Conservation (phyloP, 1,284 basidiomycete species). For the Melampsora larici-populina region DNA sequence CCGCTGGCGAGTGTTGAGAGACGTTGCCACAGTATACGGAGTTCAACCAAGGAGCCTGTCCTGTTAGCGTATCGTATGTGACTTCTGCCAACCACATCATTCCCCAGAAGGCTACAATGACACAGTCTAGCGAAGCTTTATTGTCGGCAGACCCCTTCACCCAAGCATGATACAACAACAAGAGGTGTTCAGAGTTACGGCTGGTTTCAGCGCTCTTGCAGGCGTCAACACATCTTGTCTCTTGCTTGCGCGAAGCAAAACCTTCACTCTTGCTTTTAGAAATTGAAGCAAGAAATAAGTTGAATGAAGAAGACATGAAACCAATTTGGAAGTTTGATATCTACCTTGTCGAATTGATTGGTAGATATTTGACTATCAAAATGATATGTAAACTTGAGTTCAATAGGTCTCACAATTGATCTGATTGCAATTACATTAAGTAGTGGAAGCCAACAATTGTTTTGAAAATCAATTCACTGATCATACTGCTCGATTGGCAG, state of each 20-base stretch:
- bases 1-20: too few species aligned
- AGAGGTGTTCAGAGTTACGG: background rate
- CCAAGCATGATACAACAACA: background rate
- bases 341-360: too few species aligned
- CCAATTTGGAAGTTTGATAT: too few species aligned
- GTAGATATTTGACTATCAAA: too few species aligned
- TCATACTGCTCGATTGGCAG: conserved; percentile 43
- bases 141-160: background rate
- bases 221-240: background rate
- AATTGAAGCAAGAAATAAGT: too few species aligned
- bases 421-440: too few species aligned
- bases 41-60: too few species aligned
- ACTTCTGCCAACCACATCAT: conserved; percentile 6
- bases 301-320: too few species aligned
- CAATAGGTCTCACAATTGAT: too few species aligned
- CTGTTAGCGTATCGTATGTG: background rate
- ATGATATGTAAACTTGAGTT: too few species aligned
- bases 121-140: background rate
- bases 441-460: too few species aligned
- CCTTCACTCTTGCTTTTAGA: background rate
- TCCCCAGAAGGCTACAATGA: conserved; percentile 12
- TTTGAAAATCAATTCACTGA: conserved; percentile 38
- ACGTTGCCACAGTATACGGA: too few species aligned
- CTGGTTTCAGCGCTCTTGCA: background rate
- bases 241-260: background rate